These are phyloP conservation scores for Halophytophthora batemanensis DNA, from an alignment of 352 stramenopile genomes.

Conservation along the genomic window DNA sequence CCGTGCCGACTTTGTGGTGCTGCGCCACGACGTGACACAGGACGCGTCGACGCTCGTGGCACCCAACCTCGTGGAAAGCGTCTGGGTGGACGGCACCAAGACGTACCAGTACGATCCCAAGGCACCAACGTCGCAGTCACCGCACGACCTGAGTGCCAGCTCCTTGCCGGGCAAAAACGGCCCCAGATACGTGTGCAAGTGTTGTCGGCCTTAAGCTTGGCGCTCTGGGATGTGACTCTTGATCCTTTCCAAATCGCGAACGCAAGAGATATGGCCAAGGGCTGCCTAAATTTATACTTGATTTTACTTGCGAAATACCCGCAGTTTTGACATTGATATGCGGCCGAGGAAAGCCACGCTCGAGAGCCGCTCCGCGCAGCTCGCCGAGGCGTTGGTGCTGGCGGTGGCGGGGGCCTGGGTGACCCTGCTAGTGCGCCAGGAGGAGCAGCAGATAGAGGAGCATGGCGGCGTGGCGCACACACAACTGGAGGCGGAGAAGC, in stretches of 20 bases:
- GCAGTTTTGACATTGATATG: no score
- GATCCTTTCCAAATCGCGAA: no score
- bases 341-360: constrained; percentile 8
- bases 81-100: constrained; percentile 60
- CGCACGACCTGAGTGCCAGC: constrained; percentile 55
- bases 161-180: constrained; percentile 74
- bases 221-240: no score
- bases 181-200: constrained; percentile 54
- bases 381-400: constrained; percentile 35
- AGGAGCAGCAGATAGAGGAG: constrained; percentile 19
- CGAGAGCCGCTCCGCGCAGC: constrained; percentile 20
- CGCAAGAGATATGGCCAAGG: no score
- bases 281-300: no score
- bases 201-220: constrained; percentile 35
- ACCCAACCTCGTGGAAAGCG: constrained; percentile 51
- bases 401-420: constrained; percentile 29
- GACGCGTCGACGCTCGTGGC: constrained; percentile 39
- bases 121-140: neutral
- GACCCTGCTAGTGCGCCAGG: constrained; percentile 23
- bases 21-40: constrained; percentile 50
- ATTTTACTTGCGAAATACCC: no score
- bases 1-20: constrained; percentile 70
- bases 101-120: constrained; percentile 43
- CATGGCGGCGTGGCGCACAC: constrained; percentile 7
- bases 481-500: constrained; percentile 20